Conservation (phyloP, 805 yeast species). For the Candida silvatica region DNA sequence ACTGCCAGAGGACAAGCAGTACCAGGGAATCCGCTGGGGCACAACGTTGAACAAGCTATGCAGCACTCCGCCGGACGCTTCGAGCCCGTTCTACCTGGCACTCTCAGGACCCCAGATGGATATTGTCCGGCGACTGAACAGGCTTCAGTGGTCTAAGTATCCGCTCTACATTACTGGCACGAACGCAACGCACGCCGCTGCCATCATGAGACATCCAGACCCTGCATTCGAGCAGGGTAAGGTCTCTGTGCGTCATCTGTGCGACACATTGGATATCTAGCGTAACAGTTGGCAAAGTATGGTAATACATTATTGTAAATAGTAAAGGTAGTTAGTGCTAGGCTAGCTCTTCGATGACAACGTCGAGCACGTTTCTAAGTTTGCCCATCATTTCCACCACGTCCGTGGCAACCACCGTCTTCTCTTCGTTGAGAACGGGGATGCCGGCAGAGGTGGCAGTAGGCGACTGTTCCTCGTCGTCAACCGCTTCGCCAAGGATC, state of each 20-base stretch:
- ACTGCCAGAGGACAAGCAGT: slow-evolving; percentile 10
- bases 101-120: slow-evolving; percentile 35
- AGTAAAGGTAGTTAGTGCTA: too few relatives aligned
- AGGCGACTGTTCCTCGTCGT: background rate
- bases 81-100: slow-evolving; percentile 25
- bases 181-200: slow-evolving; percentile 71
- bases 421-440: slow-evolving; percentile 2
- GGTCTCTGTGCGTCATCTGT: slow-evolving; percentile 58
- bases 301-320: too few relatives aligned
- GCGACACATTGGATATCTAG: too few relatives aligned
- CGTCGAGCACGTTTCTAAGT: slow-evolving; percentile 5
- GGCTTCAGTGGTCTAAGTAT: slow-evolving; percentile 56
- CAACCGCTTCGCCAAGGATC: background rate
- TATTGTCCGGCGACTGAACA: slow-evolving; percentile 51
- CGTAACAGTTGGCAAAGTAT: too few relatives aligned
- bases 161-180: slow-evolving; percentile 64
- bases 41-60: slow-evolving; percentile 23
- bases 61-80: slow-evolving; percentile 16
- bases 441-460: background rate
- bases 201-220: slow-evolving; percentile 56
- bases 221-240: slow-evolving; percentile 62
- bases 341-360: slow-evolving; percentile 5
- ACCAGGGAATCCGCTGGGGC: slow-evolving; percentile 12
- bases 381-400: slow-evolving; percentile 4
- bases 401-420: slow-evolving; percentile 3